Conservation (phyloP, 2,329 filamentous ascomycete genomes). For the Colletotrichum agaves region DNA sequence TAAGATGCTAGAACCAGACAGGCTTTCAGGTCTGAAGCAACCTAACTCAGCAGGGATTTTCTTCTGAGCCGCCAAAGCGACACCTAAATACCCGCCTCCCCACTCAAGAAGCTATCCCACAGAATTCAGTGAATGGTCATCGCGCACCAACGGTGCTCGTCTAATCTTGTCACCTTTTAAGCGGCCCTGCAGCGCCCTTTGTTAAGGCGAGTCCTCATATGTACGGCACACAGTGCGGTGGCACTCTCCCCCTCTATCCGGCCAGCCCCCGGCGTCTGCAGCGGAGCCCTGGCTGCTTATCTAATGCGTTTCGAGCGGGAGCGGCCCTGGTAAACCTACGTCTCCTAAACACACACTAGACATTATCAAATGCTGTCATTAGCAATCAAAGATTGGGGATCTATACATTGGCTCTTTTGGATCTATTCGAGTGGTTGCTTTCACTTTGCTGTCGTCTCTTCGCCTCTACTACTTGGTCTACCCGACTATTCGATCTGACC, state of each 20-base stretch:
- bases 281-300: conserved; percentile 40
- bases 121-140: conserved; percentile 10
- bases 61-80: conserved; percentile 10
- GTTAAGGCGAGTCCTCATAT: not conserved
- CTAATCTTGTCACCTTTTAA: conserved; percentile 6
- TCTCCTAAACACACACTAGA: conserved; percentile 46
- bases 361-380: conserved; percentile 46
- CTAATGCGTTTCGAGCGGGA: conserved; percentile 39
- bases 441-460: conserved; percentile 9
- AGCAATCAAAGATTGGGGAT: conserved; percentile 42
- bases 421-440: not conserved
- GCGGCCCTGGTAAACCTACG: conserved; percentile 41
- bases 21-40: not conserved
- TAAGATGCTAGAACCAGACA: not conserved
- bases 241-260: not conserved
- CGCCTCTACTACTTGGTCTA: conserved; percentile 1
- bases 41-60: conserved; percentile 20
- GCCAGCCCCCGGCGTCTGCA: conserved; percentile 19
- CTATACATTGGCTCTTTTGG: conserved; percentile 26
- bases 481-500: not conserved
- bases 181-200: not conserved
- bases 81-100: conserved; percentile 7
- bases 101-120: not conserved
- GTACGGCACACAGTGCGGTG: conserved; percentile 22
- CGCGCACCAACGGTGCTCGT: conserved; percentile 28